These are phyloP conservation scores for Penicillium malachiteum DNA, from an alignment of 495 filamentous ascomycete genomes.

Conservation along the genomic window DNA sequence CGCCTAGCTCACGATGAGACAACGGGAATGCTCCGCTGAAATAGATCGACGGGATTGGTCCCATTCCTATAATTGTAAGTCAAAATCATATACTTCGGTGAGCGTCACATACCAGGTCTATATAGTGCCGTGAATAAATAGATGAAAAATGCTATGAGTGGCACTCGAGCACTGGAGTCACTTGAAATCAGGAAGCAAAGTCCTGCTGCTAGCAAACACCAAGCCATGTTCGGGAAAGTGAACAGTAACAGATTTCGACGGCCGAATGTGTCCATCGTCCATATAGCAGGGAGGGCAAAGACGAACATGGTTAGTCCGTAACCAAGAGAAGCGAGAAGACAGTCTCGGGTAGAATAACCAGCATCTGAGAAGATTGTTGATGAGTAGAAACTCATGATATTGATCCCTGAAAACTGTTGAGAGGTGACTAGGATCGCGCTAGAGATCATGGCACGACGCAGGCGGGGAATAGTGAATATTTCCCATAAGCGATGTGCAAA, in stretches of 20 bases:
- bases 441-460: constrained; percentile 64
- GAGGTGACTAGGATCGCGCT: constrained; percentile 65
- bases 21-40: constrained; percentile 78
- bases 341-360: constrained; percentile 53
- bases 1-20: constrained; percentile 53
- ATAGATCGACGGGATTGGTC: constrained; percentile 68
- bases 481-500: constrained; percentile 56
- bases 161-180: constrained; percentile 50
- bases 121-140: constrained; percentile 66
- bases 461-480: constrained; percentile 63
- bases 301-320: constrained; percentile 79
- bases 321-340: constrained; percentile 71
- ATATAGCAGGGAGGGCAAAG: constrained; percentile 77
- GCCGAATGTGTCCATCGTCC: constrained; percentile 82
- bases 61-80: constrained; percentile 32
- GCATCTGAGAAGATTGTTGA: constrained; percentile 68
- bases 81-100: not conserved
- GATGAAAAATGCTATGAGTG: constrained; percentile 60
- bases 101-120: constrained; percentile 46
- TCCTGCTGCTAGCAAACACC: constrained; percentile 70
- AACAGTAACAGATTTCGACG: constrained; percentile 73
- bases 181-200: constrained; percentile 65
- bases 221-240: constrained; percentile 82
- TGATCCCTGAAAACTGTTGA: constrained; percentile 78
- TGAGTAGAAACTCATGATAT: constrained; percentile 81